Conservation (phyloP, 2,329 filamentous ascomycete species). For the Aspergillus fischeri region DNA sequence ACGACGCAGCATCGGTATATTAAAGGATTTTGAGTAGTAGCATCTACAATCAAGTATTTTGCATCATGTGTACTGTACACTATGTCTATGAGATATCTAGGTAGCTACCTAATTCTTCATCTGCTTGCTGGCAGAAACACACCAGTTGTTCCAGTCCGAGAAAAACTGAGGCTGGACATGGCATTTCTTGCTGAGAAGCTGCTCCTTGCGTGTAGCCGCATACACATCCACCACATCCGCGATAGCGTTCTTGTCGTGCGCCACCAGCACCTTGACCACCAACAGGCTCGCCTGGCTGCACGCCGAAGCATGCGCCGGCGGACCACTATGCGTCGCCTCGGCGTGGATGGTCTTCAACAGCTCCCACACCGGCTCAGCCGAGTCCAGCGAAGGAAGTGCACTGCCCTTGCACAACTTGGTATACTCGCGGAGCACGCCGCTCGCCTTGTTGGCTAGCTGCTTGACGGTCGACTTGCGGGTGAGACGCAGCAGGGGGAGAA, state of each 20-base stretch:
- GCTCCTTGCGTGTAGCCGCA: slow-evolving; percentile 56
- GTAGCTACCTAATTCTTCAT: slow-evolving; percentile 32
- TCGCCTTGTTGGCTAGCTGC: slow-evolving; percentile 68
- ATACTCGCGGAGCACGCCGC: slow-evolving; percentile 67
- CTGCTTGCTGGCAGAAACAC: slow-evolving; percentile 43
- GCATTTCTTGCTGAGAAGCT: slow-evolving; percentile 54
- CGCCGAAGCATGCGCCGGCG: slow-evolving; percentile 68
- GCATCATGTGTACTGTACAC: not conserved
- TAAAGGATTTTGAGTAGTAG: slow-evolving; percentile 28
- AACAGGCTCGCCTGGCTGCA: slow-evolving; percentile 59
- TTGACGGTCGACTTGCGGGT: slow-evolving; percentile 73
- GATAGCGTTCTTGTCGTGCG: slow-evolving; percentile 48
- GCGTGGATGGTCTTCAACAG: slow-evolving; percentile 65
- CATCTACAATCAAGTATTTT: not conserved
- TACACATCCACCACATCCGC: slow-evolving; percentile 61
- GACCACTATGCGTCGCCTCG: slow-evolving; percentile 52
- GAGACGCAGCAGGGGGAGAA: slow-evolving; percentile 72
- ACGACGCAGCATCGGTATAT: slow-evolving; percentile 57
- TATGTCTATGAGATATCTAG: not conserved
- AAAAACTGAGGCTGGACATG: slow-evolving; percentile 65
- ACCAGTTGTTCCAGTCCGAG: slow-evolving; percentile 72
- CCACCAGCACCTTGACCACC: slow-evolving; percentile 42
- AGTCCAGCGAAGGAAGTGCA: slow-evolving; percentile 41
- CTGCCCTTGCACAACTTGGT: slow-evolving; percentile 59
- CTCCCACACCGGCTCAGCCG: slow-evolving; percentile 46